phyloP scores from a whole-genome alignment of 116 monocot species.

The Posidonia oceanica region DNA sequence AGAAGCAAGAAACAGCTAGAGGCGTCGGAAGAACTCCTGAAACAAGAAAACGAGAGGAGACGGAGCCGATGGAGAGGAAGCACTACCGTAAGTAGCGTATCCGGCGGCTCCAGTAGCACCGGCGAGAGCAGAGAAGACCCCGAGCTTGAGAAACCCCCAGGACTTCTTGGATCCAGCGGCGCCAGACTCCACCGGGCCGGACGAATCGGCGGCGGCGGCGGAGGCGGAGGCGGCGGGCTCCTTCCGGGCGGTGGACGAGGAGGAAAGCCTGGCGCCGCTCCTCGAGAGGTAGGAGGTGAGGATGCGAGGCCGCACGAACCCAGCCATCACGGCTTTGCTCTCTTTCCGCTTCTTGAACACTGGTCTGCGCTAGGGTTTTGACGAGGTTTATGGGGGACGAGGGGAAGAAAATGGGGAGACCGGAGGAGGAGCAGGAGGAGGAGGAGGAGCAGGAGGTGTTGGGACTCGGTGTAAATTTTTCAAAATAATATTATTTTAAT shows the following conservation, averaged over 20 bases:
- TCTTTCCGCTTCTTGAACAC: not conserved
- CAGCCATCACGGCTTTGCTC: not conserved
- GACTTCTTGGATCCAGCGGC: conserved; percentile 16
- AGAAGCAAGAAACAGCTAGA: not conserved
- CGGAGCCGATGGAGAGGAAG: not conserved
- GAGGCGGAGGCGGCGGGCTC: conserved; percentile 1
- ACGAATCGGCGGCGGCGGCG: too few species aligned
- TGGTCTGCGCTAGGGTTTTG: conserved; percentile 1
- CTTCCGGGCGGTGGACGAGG: not conserved
- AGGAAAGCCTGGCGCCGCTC: not conserved
- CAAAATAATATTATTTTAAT: too few species aligned
- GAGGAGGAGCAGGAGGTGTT: too few species aligned
- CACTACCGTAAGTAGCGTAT: conserved; percentile 45
- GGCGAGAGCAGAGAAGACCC: conserved; percentile 19
- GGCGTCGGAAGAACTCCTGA: not conserved
- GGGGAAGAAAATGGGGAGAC: too few species aligned
- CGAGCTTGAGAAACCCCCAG: conserved; percentile 26
- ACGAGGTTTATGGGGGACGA: not conserved
- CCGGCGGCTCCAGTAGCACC: conserved; percentile 27
- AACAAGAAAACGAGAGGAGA: too few species aligned
- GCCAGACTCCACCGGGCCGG: not conserved
- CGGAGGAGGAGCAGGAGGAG: too few species aligned
- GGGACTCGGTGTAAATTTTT: too few species aligned
- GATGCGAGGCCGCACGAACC: not conserved
- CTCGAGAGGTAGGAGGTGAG: not conserved